Evolutionary conservation across 2,329 filamentous ascomycete genomes (phyloP).

Genomic region (Rugonectria rugulosa): DNA sequence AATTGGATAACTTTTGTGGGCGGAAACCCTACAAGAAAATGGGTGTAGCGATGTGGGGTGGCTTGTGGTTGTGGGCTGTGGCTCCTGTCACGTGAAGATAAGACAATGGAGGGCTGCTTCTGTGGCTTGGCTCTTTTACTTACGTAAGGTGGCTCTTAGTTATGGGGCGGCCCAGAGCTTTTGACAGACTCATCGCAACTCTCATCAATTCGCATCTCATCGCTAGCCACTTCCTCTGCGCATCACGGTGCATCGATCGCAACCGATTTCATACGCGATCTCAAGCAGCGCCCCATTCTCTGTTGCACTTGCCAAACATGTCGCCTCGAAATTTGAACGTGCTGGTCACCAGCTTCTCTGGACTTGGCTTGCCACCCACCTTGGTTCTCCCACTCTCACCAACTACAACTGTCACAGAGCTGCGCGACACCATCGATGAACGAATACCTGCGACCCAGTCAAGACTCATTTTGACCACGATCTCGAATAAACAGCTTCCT

Average conservation of each 20-base stretch:
- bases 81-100: conserved; percentile 45
- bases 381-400: conserved; percentile 76
- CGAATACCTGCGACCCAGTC: conserved; percentile 65
- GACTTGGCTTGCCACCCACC: conserved; percentile 83
- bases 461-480: conserved; percentile 81
- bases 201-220: neutral
- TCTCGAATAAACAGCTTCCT: conserved; percentile 75
- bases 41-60: conserved; percentile 47
- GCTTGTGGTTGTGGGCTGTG: conserved; percentile 37
- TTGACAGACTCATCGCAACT: too few species aligned
- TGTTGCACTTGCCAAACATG: conserved; percentile 52
- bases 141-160: too few species aligned
- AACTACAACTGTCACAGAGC: conserved; percentile 70
- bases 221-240: neutral
- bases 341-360: conserved; percentile 83
- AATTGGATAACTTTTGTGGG: conserved; percentile 57
- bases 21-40: conserved; percentile 51
- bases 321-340: conserved; percentile 73
- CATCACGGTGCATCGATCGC: too few species aligned
- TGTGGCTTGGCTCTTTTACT: too few species aligned
- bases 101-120: conserved; percentile 19
- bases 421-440: conserved; percentile 69
- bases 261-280: too few species aligned
- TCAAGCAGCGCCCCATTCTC: too few species aligned
- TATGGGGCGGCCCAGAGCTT: too few species aligned